phyloP scores from a whole-genome alignment of 805 yeast genomes.

The Candida ascalaphidarum region DNA sequence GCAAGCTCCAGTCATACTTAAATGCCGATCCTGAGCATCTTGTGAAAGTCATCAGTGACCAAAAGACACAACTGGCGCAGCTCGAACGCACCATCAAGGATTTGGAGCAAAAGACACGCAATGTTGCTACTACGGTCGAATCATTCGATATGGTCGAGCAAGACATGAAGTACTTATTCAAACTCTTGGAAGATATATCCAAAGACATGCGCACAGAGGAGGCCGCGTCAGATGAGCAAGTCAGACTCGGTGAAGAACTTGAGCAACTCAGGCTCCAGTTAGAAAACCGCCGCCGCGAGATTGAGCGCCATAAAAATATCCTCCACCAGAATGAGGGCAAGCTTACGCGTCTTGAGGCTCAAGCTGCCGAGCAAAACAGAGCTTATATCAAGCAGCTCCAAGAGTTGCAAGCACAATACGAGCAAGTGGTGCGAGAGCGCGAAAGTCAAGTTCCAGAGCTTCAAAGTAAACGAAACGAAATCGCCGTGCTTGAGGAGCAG shows the following conservation, averaged over 20 bases:
- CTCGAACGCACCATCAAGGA: slow-evolving; percentile 15
- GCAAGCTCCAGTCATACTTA: slow-evolving; percentile 50
- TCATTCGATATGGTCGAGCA: slow-evolving; percentile 41
- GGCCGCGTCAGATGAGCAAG: slow-evolving; percentile 26
- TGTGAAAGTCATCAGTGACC: slow-evolving; percentile 42
- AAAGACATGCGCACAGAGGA: slow-evolving; percentile 38
- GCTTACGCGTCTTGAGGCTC: slow-evolving; percentile 32
- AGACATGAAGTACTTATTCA: slow-evolving; percentile 35
- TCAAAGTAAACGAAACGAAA: slow-evolving; percentile 38
- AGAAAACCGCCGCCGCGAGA: slow-evolving; percentile 33
- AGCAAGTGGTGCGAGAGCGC: slow-evolving; percentile 40
- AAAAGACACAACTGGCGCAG: slow-evolving; percentile 36
- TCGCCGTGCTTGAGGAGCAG: slow-evolving; percentile 34
- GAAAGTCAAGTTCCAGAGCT: slow-evolving; percentile 41
- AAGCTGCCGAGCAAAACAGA: slow-evolving; percentile 36
- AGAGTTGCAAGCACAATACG: slow-evolving; percentile 37
- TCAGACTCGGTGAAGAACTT: slow-evolving; percentile 30
- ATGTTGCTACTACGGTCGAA: slow-evolving; percentile 46
- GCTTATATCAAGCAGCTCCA: slow-evolving; percentile 33
- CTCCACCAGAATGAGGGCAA: slow-evolving; percentile 41
- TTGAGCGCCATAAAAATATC: slow-evolving; percentile 42
- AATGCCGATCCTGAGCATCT: slow-evolving; percentile 53
- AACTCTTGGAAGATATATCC: slow-evolving; percentile 43
- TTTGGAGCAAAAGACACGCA: slow-evolving; percentile 38
- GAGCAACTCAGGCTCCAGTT: slow-evolving; percentile 28